Percentiles rank a stretch among this genome's conserved stretches.
These are phyloP conservation scores for Pilatotrama ljubarskyi DNA, from an alignment of 768 basidiomycete species.

Conservation along the genomic window DNA sequence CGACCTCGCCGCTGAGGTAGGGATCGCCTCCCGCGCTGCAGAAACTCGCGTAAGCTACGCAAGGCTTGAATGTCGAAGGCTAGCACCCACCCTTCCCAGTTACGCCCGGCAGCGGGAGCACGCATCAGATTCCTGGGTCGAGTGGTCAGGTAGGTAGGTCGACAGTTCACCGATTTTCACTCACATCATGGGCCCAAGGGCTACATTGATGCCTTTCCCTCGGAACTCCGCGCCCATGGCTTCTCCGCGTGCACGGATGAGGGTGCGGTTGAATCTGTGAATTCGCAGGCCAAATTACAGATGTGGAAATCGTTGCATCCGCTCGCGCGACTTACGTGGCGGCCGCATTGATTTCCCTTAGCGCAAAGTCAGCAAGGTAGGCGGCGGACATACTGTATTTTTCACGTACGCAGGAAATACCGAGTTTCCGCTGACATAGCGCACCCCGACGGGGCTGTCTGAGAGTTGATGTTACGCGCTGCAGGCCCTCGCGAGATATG, in stretches of 20 bases:
- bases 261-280: conserved; percentile 67
- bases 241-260: conserved; percentile 74
- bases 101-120: conserved; percentile 64
- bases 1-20: conserved; percentile 72
- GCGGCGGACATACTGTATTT: too few species aligned
- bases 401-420: conserved; percentile 40
- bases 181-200: conserved; percentile 83
- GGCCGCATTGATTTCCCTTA: conserved; percentile 53
- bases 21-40: conserved; percentile 62
- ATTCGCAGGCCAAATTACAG: neutral
- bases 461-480: neutral
- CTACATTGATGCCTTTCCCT: conserved; percentile 83
- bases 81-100: conserved; percentile 73
- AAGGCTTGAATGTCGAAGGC: neutral
- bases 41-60: neutral
- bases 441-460: conserved; percentile 43
- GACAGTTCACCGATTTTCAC: conserved; percentile 35
- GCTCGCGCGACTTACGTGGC: conserved; percentile 56
- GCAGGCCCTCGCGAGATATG: neutral
- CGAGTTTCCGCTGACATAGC: conserved; percentile 40
- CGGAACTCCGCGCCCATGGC: conserved; percentile 84
- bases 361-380: neutral
- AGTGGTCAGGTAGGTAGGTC: conserved; percentile 5
- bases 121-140: conserved; percentile 23
- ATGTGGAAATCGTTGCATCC: neutral